Evolutionary conservation across 2,329 filamentous ascomycete genomes (phyloP).

Genomic region (Clonostachys sp.): DNA sequence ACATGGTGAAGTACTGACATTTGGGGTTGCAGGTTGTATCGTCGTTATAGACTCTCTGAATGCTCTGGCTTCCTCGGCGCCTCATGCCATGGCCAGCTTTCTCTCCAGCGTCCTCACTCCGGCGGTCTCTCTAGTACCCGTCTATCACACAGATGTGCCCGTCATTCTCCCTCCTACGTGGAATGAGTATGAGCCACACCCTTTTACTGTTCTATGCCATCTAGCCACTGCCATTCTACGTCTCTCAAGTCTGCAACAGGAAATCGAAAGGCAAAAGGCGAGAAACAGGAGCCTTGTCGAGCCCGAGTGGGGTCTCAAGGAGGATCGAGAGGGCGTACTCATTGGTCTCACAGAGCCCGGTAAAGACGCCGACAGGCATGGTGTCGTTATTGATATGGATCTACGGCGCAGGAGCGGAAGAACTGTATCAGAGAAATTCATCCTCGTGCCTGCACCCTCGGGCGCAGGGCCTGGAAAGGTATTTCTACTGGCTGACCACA

Average conservation of each 20-base stretch:
- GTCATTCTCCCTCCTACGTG: slow-evolving; percentile 35
- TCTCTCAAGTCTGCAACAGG: slow-evolving; percentile 68
- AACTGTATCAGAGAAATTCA: slow-evolving; percentile 65
- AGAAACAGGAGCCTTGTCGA: slow-evolving; percentile 68
- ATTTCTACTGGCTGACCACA: slow-evolving; percentile 71
- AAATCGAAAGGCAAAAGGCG: slow-evolving; percentile 70
- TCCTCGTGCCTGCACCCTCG: slow-evolving; percentile 31
- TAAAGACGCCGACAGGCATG: slow-evolving; percentile 25
- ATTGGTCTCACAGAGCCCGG: slow-evolving; percentile 52
- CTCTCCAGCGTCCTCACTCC: slow-evolving; percentile 66
- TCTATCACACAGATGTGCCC: slow-evolving; percentile 81
- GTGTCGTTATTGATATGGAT: slow-evolving; percentile 80
- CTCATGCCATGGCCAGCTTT: slow-evolving; percentile 59
- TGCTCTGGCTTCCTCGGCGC: slow-evolving; percentile 49
- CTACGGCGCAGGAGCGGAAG: slow-evolving; percentile 79
- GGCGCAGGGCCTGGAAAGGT: slow-evolving; percentile 23
- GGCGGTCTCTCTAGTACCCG: slow-evolving; percentile 65
- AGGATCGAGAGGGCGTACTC: slow-evolving; percentile 74
- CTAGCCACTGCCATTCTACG: slow-evolving; percentile 85
- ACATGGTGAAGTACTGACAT: too few species aligned
- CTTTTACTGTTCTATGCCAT: slow-evolving; percentile 71
- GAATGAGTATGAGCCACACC: slow-evolving; percentile 59
- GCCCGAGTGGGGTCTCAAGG: slow-evolving; percentile 74
- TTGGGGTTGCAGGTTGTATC: slow-evolving; percentile 52
- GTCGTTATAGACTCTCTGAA: slow-evolving; percentile 80